Evolutionary conservation across 2,329 filamentous ascomycete genomes (phyloP).

Genomic region (Parastagonospora avenae): DNA sequence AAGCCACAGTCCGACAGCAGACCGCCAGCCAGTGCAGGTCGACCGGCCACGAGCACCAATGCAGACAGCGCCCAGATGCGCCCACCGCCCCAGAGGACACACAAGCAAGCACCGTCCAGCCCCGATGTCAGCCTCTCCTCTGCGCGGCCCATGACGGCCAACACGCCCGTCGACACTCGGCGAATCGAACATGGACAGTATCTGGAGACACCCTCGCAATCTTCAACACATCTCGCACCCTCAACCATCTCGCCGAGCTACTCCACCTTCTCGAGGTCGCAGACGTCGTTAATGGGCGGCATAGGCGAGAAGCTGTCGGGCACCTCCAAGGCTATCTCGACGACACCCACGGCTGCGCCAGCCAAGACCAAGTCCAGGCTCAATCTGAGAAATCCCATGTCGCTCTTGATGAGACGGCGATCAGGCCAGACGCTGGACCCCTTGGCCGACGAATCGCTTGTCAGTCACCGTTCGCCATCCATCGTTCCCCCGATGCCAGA

Average conservation of each 20-base stretch:
- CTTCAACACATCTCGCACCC: conserved; percentile 27
- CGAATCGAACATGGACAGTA: not conserved
- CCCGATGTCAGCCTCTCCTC: conserved; percentile 31
- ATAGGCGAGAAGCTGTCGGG: conserved; percentile 37
- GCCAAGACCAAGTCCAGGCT: conserved; percentile 56
- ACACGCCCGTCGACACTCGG: conserved; percentile 32
- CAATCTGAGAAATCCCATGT: conserved; percentile 66
- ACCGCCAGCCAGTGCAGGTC: conserved; percentile 12
- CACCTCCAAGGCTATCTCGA: conserved; percentile 24
- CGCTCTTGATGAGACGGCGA: conserved; percentile 61
- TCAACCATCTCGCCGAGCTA: conserved; percentile 32
- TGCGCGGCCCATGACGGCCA: conserved; percentile 17
- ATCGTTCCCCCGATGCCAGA: conserved; percentile 59
- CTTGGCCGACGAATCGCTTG: conserved; percentile 56
- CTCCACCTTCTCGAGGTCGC: conserved; percentile 36
- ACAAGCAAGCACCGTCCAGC: conserved; percentile 17
- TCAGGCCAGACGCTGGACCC: conserved; percentile 57
- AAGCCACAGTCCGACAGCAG: conserved; percentile 17
- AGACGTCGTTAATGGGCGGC: conserved; percentile 40
- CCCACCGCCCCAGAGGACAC: conserved; percentile 24
- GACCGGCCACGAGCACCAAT: conserved; percentile 9
- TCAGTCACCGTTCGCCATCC: conserved; percentile 53
- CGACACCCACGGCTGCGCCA: conserved; percentile 23
- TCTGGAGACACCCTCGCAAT: conserved; percentile 22
- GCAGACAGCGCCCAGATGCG: conserved; percentile 16